Conservation (phyloP, 176 grass and related monocot genomes). For the Dactylis glomerata region DNA sequence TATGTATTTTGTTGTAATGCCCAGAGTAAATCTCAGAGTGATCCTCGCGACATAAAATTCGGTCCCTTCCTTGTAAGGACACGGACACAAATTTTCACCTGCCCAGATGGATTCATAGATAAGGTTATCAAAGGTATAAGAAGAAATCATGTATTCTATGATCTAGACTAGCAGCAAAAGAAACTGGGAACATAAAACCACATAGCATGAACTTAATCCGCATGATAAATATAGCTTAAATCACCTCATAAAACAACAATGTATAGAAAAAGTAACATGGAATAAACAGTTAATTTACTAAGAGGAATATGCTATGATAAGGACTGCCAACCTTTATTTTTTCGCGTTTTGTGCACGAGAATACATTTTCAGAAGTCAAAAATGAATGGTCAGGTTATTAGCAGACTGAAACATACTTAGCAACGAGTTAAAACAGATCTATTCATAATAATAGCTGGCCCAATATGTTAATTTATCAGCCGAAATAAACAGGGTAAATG, state of each 20-base stretch:
- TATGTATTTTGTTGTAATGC: too few relatives aligned
- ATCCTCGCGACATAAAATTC: too few relatives aligned
- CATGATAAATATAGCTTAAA: background rate
- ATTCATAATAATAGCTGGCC: background rate
- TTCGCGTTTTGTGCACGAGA: background rate
- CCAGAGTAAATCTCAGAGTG: too few relatives aligned
- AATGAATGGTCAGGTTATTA: background rate
- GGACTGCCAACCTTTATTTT: background rate
- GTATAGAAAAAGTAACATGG: background rate
- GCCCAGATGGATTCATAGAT: background rate
- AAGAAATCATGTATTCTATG: background rate
- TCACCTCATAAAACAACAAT: background rate
- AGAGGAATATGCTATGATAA: background rate
- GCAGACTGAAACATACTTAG: background rate
- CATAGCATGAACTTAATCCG: background rate
- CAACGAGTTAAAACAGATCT: background rate
- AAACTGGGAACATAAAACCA: background rate
- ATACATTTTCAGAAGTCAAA: background rate
- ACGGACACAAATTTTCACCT: slow-evolving; percentile 58
- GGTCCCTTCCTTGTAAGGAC: slow-evolving; percentile 43
- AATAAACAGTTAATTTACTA: background rate
- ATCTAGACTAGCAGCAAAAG: background rate
- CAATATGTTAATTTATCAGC: background rate
- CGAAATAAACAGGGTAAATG: background rate
- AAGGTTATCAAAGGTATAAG: slow-evolving; percentile 6